Evolutionary conservation across 1,139 yeast species (phyloP), one percentile per base, ranked within the genome.

Genomic region (Scheffersomyces stambukii): DNA sequence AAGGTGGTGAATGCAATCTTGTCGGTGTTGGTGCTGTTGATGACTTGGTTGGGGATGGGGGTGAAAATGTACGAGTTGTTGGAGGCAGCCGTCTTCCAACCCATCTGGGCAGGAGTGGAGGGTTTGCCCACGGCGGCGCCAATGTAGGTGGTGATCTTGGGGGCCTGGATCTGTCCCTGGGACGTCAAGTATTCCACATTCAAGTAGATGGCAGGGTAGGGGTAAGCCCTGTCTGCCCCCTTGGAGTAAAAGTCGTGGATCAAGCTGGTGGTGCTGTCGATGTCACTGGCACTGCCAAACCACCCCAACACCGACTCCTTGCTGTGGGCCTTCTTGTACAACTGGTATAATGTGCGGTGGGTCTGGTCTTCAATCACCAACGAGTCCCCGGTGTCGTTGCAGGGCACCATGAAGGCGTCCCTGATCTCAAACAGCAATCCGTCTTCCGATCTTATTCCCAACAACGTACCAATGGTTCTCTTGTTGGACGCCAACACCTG

Each of bases 381-480:
- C 25, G 83, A 84, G 43, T 67, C 73, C 19, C 83, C 89, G 26
- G 83, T 80, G 52, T 84, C 94, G 37, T 70, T 72, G 50, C 86
- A 85, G 27, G 95, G 93, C 30, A 86, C 93, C 57, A 85, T 75
- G 57, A 79, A 86, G 6, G 89, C 85, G 41, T 77, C 84, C 49
- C 78, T 73, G 44, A 86, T 67, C 48, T 81, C 93, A 28, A 82
- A 70, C 46, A 75, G 83, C 16, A 75, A 60, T n/a, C 95, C 95
- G 53, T 85, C 95, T 41, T 85, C 95, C 12, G 91, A 81, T 54
- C 95, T 73, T 29, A 73, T 64, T 21, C 96, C 96, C 30, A 86
- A 64, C 34, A 86, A 70, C 7, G 95, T 82, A 37, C 96, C 96
- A 44, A 86, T 80, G 41, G 81, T 77, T 56, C 94, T 70, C 43